Evolutionary conservation across 176 grass and related monocot genomes (phyloP).

Genomic region (Hordeum marinum): DNA sequence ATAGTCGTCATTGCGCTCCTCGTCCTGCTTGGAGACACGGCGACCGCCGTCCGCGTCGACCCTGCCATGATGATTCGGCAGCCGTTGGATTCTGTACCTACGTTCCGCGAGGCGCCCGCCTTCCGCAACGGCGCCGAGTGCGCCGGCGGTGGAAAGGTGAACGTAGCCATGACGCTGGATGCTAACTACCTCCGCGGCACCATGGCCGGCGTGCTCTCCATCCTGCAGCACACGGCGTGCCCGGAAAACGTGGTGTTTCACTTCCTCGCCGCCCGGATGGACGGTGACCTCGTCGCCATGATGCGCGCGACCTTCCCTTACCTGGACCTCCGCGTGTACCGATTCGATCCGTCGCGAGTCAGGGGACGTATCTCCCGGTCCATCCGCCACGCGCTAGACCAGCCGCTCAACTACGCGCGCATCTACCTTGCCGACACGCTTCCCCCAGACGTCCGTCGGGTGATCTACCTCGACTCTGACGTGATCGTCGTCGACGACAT

Average conservation of each 20-base stretch:
- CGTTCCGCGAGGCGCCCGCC: constrained; percentile 56
- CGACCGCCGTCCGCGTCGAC: neutral
- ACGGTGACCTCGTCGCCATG: constrained; percentile 27
- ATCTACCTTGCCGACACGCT: constrained; percentile 72
- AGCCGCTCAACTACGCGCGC: constrained; percentile 77
- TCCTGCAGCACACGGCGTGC: constrained; percentile 72
- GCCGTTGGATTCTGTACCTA: neutral
- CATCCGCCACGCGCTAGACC: constrained; percentile 63
- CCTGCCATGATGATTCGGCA: constrained; percentile 25
- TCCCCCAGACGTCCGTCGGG: constrained; percentile 32
- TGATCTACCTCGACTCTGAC: constrained; percentile 80
- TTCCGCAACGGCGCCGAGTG: constrained; percentile 60
- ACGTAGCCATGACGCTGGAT: constrained; percentile 82
- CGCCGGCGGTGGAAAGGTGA: constrained; percentile 20
- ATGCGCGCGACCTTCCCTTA: constrained; percentile 45
- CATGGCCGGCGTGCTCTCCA: constrained; percentile 60
- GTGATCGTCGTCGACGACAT: constrained; percentile 75
- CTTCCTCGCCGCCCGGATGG: constrained; percentile 42
- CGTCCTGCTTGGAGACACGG: neutral
- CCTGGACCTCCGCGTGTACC: constrained; percentile 55
- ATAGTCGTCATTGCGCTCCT: neutral
- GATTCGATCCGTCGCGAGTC: constrained; percentile 60
- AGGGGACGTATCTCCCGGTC: constrained; percentile 70
- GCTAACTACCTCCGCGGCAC: constrained; percentile 70
- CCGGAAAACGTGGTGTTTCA: constrained; percentile 64